Conservation (phyloP, 768 basidiomycete species). For the Macrolepiota fuliginosa region DNA sequence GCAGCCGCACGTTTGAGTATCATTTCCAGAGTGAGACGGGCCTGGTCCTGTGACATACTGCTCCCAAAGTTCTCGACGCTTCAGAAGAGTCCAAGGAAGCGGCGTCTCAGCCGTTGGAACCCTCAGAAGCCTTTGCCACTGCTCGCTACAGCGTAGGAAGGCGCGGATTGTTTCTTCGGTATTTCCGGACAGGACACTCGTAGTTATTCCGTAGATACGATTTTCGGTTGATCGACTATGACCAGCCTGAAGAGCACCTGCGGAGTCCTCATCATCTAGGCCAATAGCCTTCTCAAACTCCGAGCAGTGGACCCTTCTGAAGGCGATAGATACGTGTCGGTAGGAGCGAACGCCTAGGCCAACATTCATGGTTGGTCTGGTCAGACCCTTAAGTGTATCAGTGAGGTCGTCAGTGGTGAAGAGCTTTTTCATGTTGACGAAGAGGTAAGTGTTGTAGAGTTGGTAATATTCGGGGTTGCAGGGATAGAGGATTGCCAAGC, state of each 20-base stretch:
- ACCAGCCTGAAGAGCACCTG: neutral
- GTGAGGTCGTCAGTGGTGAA: neutral
- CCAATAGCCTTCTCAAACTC: neutral
- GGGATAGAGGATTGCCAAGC: neutral
- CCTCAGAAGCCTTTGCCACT: too few relatives aligned
- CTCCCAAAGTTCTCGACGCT: too few relatives aligned
- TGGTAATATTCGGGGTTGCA: neutral
- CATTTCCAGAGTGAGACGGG: too few relatives aligned
- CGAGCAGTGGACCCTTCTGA: neutral
- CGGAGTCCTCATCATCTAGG: neutral
- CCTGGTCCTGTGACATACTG: too few relatives aligned
- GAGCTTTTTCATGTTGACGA: neutral
- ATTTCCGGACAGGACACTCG: too few relatives aligned
- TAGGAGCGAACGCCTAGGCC: neutral
- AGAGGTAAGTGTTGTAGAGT: neutral
- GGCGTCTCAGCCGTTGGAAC: too few relatives aligned
- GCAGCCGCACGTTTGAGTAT: too few relatives aligned
- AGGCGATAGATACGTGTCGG: neutral
- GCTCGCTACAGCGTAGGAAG: too few relatives aligned
- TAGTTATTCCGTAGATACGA: neutral
- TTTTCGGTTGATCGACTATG: neutral
- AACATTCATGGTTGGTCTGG: neutral
- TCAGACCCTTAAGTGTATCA: neutral
- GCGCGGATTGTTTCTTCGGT: too few relatives aligned
- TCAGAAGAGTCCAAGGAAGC: too few relatives aligned